These are phyloP conservation scores for Lactifluus pinguis DNA, from an alignment of 768 basidiomycete species.

Conservation along the genomic window DNA sequence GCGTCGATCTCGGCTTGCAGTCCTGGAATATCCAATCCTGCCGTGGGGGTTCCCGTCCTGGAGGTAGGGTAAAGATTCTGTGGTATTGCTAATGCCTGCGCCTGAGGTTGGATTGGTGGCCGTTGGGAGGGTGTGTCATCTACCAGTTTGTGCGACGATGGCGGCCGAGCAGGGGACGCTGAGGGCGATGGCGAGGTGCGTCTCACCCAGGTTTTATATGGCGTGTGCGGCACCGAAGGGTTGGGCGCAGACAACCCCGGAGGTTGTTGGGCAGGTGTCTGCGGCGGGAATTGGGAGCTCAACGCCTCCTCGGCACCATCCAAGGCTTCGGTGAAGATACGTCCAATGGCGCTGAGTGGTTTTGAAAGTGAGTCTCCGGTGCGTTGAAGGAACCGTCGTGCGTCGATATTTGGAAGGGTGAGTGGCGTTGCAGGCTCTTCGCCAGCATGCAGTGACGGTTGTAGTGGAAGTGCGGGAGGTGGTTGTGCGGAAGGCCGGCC, in stretches of 20 bases:
- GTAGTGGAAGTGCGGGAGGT: not conserved
- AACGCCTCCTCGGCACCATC: conserved; percentile 51
- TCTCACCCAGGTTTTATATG: conserved; percentile 67
- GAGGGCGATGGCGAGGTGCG: conserved; percentile 35
- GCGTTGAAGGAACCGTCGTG: conserved; percentile 74
- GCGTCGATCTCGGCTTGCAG: conserved; percentile 72
- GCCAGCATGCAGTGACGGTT: conserved; percentile 47
- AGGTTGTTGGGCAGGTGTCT: conserved; percentile 1
- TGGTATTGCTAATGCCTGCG: not conserved
- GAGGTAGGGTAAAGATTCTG: conserved; percentile 5
- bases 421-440: conserved; percentile 86
- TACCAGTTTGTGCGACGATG: conserved; percentile 23
- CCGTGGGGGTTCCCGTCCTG: conserved; percentile 19
- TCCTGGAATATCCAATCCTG: conserved; percentile 44
- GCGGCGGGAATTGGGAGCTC: conserved; percentile 23
- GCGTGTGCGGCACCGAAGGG: conserved; percentile 39
- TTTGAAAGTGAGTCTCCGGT: conserved; percentile 88
- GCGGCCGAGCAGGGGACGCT: conserved; percentile 17
- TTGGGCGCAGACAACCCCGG: not conserved
- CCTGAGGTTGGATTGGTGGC: not conserved
- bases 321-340: conserved; percentile 79
- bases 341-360: conserved; percentile 80
- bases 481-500: conserved; percentile 14
- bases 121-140: conserved; percentile 47
- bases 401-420: conserved; percentile 59